phyloP scores from a whole-genome alignment of 306 rosid species.

The Casuarina equisetifolia region DNA sequence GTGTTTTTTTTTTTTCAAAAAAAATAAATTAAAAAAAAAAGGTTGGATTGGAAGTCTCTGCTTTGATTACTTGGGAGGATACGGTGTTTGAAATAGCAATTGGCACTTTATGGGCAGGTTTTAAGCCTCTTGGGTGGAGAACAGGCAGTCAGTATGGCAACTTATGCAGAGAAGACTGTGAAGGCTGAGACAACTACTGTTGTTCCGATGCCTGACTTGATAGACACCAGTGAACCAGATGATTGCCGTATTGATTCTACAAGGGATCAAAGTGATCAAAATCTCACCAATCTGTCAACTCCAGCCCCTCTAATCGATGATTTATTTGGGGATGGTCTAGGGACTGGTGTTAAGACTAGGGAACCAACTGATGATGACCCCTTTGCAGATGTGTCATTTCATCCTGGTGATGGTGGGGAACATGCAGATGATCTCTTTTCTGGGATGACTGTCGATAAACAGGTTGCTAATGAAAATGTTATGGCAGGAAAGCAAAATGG shows the following conservation, averaged over 20 bases:
- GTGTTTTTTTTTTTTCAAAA: too few relatives aligned
- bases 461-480: conserved; percentile 33
- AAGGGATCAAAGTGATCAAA: conserved; percentile 42
- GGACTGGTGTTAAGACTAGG: conserved; percentile 37
- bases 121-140: conserved; percentile 71
- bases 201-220: conserved; percentile 74
- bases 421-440: conserved; percentile 73
- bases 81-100: conserved; percentile 14
- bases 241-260: conserved; percentile 34
- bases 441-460: conserved; percentile 73
- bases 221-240: conserved; percentile 75
- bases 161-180: conserved; percentile 51
- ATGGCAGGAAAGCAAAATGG: conserved; percentile 40
- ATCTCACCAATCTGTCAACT: conserved; percentile 41
- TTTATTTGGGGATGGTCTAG: conserved; percentile 73
- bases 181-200: conserved; percentile 40
- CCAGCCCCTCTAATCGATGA: conserved; percentile 71
- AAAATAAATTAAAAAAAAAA: too few relatives aligned
- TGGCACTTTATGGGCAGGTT: conserved; percentile 60
- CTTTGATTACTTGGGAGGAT: background rate
- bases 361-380: conserved; percentile 77
- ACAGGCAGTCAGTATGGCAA: conserved; percentile 43
- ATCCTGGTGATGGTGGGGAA: conserved; percentile 54
- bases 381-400: conserved; percentile 91
- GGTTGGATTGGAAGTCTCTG: background rate